A percentile compares a stretch with the other conserved stretches of the same genome.
These are phyloP conservation scores for Saccharomycopsis malanga DNA, from an alignment of 805 yeast species.

Conservation along the genomic window DNA sequence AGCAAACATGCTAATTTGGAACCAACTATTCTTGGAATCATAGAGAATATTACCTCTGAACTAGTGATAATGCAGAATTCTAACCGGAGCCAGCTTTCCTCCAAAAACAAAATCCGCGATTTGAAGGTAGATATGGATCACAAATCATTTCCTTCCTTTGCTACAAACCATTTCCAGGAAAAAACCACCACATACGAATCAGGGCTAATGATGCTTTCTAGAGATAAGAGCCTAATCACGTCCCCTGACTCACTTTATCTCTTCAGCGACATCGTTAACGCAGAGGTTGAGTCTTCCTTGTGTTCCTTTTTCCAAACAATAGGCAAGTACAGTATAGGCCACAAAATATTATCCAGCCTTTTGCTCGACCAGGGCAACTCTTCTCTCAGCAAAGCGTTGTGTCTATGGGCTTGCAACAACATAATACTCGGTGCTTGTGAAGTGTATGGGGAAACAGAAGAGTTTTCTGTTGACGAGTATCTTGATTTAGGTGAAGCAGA, in stretches of 20 bases:
- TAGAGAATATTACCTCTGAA: slow-evolving; percentile 5
- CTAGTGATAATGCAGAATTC: slow-evolving; percentile 4
- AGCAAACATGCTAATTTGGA: not conserved
- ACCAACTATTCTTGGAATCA: not conserved
- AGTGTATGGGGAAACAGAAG: slow-evolving; percentile 16
- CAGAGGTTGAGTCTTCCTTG: slow-evolving; percentile 10
- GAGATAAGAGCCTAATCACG: not conserved
- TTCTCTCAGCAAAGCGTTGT: slow-evolving; percentile 22
- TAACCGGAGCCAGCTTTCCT: not conserved
- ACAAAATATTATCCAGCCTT: not conserved
- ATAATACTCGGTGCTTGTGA: slow-evolving; percentile 26
- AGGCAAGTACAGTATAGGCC: slow-evolving; percentile 8
- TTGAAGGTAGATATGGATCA: not conserved
- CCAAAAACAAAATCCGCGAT: slow-evolving; percentile 3
- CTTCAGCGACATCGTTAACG: slow-evolving; percentile 7
- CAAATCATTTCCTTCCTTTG: not conserved
- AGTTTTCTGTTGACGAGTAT: slow-evolving; percentile 24
- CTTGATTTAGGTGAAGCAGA: slow-evolving; percentile 28
- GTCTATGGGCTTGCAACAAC: slow-evolving; percentile 35
- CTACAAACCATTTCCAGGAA: not conserved
- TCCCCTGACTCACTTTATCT: not conserved
- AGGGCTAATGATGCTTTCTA: not conserved
- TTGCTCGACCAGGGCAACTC: slow-evolving; percentile 13
- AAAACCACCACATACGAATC: not conserved
- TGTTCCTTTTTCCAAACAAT: slow-evolving; percentile 4